Conservation (phyloP, 176 grass and related monocot species). For the Zoysia japonica region DNA sequence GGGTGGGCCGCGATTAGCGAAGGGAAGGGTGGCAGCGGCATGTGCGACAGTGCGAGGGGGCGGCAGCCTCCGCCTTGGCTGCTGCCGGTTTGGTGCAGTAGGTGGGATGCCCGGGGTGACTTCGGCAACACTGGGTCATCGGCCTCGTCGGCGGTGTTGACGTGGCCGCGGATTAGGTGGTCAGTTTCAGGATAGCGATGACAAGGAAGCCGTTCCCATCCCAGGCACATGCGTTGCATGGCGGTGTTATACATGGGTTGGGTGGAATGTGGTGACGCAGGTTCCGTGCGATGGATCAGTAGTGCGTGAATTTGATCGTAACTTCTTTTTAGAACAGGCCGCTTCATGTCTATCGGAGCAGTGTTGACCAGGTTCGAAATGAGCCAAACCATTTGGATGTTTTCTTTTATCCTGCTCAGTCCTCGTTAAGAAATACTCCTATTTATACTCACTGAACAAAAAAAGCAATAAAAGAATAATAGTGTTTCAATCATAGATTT, state of each 20-base stretch:
- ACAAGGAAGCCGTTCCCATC: neutral
- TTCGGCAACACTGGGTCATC: neutral
- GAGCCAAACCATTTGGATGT: too few species aligned
- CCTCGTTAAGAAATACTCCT: too few species aligned
- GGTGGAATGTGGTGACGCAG: too few species aligned
- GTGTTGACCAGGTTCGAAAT: neutral
- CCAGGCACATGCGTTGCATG: neutral
- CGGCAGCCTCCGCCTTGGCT: neutral
- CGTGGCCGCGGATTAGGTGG: neutral
- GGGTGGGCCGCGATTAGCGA: neutral
- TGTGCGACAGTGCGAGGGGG: slow-evolving; percentile 8
- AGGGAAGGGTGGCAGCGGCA: neutral
- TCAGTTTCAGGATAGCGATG: neutral
- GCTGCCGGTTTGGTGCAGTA: slow-evolving; percentile 35
- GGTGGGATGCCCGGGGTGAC: slow-evolving; percentile 7
- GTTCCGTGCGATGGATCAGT: too few species aligned
- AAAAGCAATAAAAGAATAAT: too few species aligned
- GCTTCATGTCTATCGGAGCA: neutral
- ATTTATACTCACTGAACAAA: too few species aligned
- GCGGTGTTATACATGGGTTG: neutral
- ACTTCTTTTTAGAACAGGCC: neutral
- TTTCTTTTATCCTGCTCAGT: too few species aligned
- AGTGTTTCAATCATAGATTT: too few species aligned
- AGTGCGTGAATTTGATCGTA: too few species aligned
- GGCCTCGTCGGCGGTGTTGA: neutral